Percentiles rank a stretch among this genome's conserved stretches.
phyloP scores from a whole-genome alignment of 495 filamentous ascomycete species.

The Penicillium roqueforti region DNA sequence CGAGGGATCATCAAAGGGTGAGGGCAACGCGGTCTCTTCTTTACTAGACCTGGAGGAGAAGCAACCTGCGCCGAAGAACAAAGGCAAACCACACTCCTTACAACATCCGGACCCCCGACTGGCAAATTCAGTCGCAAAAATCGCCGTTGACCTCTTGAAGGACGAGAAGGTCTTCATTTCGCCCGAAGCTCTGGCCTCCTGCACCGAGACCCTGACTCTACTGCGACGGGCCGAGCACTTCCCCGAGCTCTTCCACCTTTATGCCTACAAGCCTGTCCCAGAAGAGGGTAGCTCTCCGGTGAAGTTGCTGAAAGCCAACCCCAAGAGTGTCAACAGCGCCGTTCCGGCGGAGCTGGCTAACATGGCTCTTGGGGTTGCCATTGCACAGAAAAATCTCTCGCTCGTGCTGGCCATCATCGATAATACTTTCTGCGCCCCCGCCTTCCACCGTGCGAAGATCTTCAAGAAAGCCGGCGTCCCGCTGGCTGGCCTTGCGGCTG shows the following conservation, averaged over 20 bases:
- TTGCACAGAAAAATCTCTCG: conserved; percentile 67
- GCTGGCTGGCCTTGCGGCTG: conserved; percentile 47
- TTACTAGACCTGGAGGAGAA: conserved; percentile 51
- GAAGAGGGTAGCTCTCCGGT: conserved; percentile 53
- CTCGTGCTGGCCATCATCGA: conserved; percentile 78
- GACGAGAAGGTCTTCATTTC: conserved; percentile 82
- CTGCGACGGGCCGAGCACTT: conserved; percentile 68
- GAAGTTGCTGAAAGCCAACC: conserved; percentile 57
- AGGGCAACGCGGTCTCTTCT: conserved; percentile 45
- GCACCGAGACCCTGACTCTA: conserved; percentile 66
- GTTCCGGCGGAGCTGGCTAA: conserved; percentile 63
- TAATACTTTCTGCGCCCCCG: conserved; percentile 65
- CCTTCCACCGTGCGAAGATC: conserved; percentile 65
- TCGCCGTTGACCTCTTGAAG: conserved; percentile 61
- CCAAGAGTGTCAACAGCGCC: conserved; percentile 63
- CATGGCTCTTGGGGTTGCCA: conserved; percentile 69
- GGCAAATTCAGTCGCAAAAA: conserved; percentile 45
- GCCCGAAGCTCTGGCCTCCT: conserved; percentile 59
- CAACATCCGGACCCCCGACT: conserved; percentile 20
- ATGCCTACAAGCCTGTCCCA: conserved; percentile 76
- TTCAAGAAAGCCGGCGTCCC: conserved; percentile 50
- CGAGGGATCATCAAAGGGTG: conserved; percentile 15
- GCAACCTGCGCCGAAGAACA: conserved; percentile 10
- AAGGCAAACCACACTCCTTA: conserved; percentile 17
- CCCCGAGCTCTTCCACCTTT: conserved; percentile 75